Evolutionary conservation across 176 grass and related monocot species (phyloP), one percentile per base, ranked within the genome.

Genomic region (Puccinellia tenuiflora): DNA sequence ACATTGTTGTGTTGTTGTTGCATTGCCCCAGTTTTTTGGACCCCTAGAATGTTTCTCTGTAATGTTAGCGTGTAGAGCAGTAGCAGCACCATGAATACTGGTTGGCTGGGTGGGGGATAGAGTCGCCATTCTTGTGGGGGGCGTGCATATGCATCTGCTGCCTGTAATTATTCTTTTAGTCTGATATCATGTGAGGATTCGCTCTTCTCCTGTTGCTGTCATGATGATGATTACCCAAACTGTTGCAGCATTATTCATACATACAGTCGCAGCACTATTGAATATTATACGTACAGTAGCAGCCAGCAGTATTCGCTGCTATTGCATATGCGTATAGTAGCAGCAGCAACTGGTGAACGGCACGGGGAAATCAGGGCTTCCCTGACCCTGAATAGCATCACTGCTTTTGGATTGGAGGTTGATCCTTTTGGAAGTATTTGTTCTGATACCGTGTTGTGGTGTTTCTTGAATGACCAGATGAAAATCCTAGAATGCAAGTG

Each of bases 111-210:
- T 76, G 7, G n/a, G 48, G 21, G 81, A 52, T 65, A 84, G 81
- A 86, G 87, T 82, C 25, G 69, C 69, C 64, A 85, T 84, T 89
- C 75, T 81, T 82, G 89, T 85, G 94, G 94, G 89, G 84, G 25
- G n/a, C n/a, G n/a, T n/a, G n/a, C n/a, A 34, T 47, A 43, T 72
- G 68, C 68, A 42, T 71, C 85, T 80, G 47, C 52, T 87, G 89
- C 83, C 77, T 97, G 91, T 97, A 94, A 97, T 86, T 97, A 97
- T 88, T 86, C 80, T 82, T 90, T 79, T 79, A 86, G 82, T 42
- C 82, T 70, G 43, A 77, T 79, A 65, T 86, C 68, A 29, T 75
- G 75, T 74, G 79, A 85, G 85, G 82, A 79, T 67, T 88, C 59
- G 50, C 3, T 86, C 42, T 45, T 14, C 13, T 70, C 37, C 38